phyloP scores from a whole-genome alignment of 129 eudicot species.

The Chrysanthemum lavandulifolium region DNA sequence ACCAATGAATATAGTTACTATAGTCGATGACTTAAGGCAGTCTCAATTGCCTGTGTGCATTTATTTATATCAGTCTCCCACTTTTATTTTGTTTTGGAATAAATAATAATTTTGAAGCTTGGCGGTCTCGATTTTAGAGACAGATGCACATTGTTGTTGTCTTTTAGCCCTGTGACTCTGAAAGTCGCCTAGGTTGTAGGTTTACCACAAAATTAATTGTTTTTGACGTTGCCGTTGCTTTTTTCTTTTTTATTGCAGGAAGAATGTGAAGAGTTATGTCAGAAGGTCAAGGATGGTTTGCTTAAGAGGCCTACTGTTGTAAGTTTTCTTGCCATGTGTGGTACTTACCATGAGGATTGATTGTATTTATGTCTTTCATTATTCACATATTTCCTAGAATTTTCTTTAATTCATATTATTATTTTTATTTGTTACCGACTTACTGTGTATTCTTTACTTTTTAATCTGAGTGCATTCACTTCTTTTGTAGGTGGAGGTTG shows the following conservation, averaged over 20 bases:
- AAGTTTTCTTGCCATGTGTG: constrained; percentile 33
- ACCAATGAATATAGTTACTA: no score
- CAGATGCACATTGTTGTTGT: background rate
- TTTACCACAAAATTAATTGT: background rate
- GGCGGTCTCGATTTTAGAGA: background rate
- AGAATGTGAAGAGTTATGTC: constrained; percentile 71
- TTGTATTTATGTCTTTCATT: background rate
- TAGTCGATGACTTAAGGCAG: no score
- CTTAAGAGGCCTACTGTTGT: constrained; percentile 77
- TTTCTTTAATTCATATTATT: background rate
- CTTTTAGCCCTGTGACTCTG: background rate
- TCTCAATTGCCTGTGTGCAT: no score
- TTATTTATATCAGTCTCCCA: no score
- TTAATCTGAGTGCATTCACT: no score
- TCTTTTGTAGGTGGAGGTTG: constrained; percentile 60
- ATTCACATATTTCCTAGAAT: constrained; percentile 7
- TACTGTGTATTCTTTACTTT: no score
- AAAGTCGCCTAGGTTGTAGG: background rate
- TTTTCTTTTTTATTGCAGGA: constrained; percentile 56
- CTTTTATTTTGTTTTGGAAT: no score
- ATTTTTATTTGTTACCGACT: no score
- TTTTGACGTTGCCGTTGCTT: background rate
- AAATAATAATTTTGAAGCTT: no score
- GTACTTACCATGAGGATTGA: background rate
- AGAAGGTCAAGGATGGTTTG: constrained; percentile 62